Conservation (phyloP, 176 grass and related monocot genomes). For the maize (Zea mays) region DNA sequence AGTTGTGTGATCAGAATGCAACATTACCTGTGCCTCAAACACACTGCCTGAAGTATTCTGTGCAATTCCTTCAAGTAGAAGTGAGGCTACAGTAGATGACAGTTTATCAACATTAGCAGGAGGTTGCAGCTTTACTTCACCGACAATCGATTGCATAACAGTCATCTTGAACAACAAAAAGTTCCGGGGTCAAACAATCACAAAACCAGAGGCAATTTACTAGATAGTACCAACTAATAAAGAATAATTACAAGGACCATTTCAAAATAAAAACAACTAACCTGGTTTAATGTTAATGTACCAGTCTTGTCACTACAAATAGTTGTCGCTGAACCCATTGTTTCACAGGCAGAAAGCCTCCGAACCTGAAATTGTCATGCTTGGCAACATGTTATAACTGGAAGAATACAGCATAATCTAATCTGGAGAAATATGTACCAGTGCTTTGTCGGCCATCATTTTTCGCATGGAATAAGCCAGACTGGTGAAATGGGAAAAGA, state of each 20-base stretch:
- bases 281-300: slow-evolving; percentile 94
- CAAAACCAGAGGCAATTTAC: slow-evolving; percentile 15
- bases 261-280: slow-evolving; percentile 46
- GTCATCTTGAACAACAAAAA: slow-evolving; percentile 83
- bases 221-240: neutral
- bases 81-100: slow-evolving; percentile 42
- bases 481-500: slow-evolving; percentile 42
- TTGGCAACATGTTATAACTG: slow-evolving; percentile 28
- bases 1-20: neutral
- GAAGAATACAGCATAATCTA: slow-evolving; percentile 29
- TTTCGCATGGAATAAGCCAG: slow-evolving; percentile 97
- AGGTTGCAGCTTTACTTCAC: slow-evolving; percentile 55
- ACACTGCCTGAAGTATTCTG: slow-evolving; percentile 87
- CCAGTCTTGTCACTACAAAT: slow-evolving; percentile 99
- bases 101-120: slow-evolving; percentile 49
- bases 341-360: slow-evolving; percentile 98
- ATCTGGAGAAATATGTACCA: slow-evolving; percentile 51
- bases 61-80: slow-evolving; percentile 90
- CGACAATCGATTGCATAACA: slow-evolving; percentile 72
- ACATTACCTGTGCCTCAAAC: slow-evolving; percentile 77
- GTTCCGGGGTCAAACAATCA: slow-evolving; percentile 28
- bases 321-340: slow-evolving; percentile 99
- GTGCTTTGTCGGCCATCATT: slow-evolving; percentile 98
- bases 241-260: slow-evolving; percentile 24
- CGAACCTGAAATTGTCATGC: slow-evolving; percentile 58